Evolutionary conservation across 2,329 filamentous ascomycete species (phyloP).

Genomic region (Fusarium sterilihyphosum): DNA sequence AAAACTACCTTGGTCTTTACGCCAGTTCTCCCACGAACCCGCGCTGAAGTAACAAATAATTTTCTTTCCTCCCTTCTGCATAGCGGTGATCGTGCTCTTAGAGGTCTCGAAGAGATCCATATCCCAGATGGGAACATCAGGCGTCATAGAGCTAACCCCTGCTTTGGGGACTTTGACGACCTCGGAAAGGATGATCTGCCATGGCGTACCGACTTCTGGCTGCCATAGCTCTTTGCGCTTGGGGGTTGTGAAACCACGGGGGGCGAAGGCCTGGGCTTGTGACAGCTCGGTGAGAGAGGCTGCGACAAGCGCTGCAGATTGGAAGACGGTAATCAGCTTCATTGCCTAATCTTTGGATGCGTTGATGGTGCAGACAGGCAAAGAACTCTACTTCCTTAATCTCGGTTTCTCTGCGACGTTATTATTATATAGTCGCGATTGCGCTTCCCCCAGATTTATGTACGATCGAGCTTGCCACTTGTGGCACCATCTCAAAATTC

Average conservation of each 20-base stretch:
- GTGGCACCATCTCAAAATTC: neutral
- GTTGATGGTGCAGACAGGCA: neutral
- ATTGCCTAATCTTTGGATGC: neutral
- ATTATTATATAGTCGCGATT: too few relatives aligned
- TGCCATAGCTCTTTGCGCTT: conserved; percentile 53
- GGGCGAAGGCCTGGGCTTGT: fast-evolving
- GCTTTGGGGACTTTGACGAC: conserved; percentile 51
- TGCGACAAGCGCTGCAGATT: neutral
- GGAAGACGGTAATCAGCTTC: neutral
- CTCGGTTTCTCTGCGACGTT: neutral
- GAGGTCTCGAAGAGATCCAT: conserved; percentile 65
- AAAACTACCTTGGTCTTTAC: conserved; percentile 67
- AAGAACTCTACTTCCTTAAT: fast-evolving
- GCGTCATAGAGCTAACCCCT: conserved; percentile 27
- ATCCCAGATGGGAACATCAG: conserved; percentile 60
- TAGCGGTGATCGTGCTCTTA: conserved; percentile 57
- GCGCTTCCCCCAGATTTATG: neutral
- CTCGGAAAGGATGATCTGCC: conserved; percentile 68
- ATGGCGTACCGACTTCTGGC: conserved; percentile 60
- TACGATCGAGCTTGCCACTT: neutral
- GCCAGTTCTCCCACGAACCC: conserved; percentile 72
- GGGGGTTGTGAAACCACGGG: neutral
- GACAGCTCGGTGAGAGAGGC: neutral
- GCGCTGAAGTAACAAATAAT: conserved; percentile 81
- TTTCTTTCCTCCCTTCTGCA: conserved; percentile 65